Evolutionary conservation across 805 yeast species (phyloP).

Genomic region (Spathaspora gorwiae): DNA sequence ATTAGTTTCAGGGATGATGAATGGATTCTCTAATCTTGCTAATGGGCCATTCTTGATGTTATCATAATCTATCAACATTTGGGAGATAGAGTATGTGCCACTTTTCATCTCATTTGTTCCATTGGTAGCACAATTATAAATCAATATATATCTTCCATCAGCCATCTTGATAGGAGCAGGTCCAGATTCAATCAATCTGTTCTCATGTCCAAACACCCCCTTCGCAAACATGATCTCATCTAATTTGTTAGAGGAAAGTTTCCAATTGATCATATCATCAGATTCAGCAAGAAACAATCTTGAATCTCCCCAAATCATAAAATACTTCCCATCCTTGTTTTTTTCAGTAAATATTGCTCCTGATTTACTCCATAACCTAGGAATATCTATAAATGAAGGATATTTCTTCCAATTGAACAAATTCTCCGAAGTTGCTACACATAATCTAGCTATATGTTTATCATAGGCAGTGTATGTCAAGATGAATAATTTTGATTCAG

Average conservation of each 20-base stretch:
- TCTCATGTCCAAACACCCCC: constrained; percentile 27
- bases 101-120: constrained; percentile 28
- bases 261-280: constrained; percentile 33
- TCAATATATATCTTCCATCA: constrained; percentile 27
- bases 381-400: constrained; percentile 34
- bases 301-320: constrained; percentile 43
- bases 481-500: constrained; percentile 28
- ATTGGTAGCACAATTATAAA: constrained; percentile 36
- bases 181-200: constrained; percentile 37
- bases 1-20: constrained; percentile 27
- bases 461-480: constrained; percentile 42
- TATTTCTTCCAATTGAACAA: constrained; percentile 35
- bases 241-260: constrained; percentile 7
- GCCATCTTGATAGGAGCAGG: constrained; percentile 38
- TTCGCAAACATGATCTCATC: constrained; percentile 20
- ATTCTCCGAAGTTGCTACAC: constrained; percentile 35
- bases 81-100: constrained; percentile 32
- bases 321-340: constrained; percentile 29
- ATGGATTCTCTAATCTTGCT: constrained; percentile 34
- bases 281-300: constrained; percentile 34
- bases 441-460: constrained; percentile 27
- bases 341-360: constrained; percentile 36
- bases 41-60: constrained; percentile 29
- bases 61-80: constrained; percentile 41
- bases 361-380: constrained; percentile 37